Percentiles rank a stretch among this genome's conserved stretches.
Evolutionary conservation across 306 rosid species (phyloP).

Genomic region (Hippophae rhamnoides): DNA sequence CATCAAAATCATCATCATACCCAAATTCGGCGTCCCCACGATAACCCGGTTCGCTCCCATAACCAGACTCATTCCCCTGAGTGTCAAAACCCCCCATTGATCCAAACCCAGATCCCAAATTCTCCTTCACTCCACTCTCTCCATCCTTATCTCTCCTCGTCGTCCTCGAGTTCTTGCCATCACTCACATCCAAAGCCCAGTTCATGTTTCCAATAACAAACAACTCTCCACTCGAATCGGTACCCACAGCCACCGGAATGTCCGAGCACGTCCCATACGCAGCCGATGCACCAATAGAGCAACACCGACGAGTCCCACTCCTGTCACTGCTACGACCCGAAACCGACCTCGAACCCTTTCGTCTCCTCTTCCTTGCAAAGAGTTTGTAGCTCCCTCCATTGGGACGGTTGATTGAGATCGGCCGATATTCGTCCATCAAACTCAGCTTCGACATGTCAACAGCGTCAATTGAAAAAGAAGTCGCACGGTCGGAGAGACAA

Average conservation of each 20-base stretch:
- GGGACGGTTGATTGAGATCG: slow-evolving; percentile 13
- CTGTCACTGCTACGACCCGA: slow-evolving; percentile 97
- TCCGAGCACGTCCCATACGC: slow-evolving; percentile 94
- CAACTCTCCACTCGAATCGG: slow-evolving; percentile 94
- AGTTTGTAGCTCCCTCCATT: slow-evolving; percentile 37
- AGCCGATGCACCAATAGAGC: slow-evolving; percentile 86
- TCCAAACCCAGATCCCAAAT: slow-evolving; percentile 50
- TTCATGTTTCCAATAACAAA: slow-evolving; percentile 75
- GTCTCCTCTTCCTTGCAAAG: slow-evolving; percentile 69
- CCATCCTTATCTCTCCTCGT: slow-evolving; percentile 67
- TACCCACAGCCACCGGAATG: slow-evolving; percentile 82
- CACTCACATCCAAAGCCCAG: slow-evolving; percentile 94
- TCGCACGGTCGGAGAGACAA: slow-evolving; percentile 81
- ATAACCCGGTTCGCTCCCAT: slow-evolving; percentile 98
- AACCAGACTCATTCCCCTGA: slow-evolving; percentile 80
- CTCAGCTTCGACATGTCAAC: slow-evolving; percentile 61
- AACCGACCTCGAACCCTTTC: slow-evolving; percentile 83
- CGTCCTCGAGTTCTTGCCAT: slow-evolving; percentile 67
- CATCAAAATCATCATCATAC: slow-evolving; percentile 88
- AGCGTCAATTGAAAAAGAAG: slow-evolving; percentile 50
- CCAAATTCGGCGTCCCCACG: slow-evolving; percentile 96
- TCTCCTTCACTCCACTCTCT: slow-evolving; percentile 67
- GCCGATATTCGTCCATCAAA: slow-evolving; percentile 56
- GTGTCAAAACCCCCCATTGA: slow-evolving; percentile 54
- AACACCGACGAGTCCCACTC: slow-evolving; percentile 77